Evolutionary conservation across 2,329 filamentous ascomycete species (phyloP).

Genomic region (Pseudocercospora vitis): DNA sequence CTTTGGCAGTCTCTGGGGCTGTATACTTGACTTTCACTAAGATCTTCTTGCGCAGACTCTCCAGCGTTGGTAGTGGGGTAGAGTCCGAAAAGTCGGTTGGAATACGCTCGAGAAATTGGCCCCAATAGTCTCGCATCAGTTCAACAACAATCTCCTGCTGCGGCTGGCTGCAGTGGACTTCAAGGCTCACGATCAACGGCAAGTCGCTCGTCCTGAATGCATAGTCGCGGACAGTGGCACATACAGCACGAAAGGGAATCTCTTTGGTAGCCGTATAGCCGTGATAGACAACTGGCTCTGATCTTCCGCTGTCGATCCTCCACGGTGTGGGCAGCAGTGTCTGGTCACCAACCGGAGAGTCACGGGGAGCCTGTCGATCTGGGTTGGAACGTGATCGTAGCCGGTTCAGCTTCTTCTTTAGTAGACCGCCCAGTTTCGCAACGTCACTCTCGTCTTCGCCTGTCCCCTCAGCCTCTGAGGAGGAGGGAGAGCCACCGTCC

Average conservation of each 20-base stretch:
- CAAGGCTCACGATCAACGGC: conserved; percentile 86
- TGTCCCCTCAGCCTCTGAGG: conserved; percentile 37
- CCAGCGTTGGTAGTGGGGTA: conserved; percentile 64
- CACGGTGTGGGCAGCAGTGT: conserved; percentile 32
- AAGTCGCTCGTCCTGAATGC: conserved; percentile 72
- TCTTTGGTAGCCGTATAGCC: conserved; percentile 77
- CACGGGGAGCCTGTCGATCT: conserved; percentile 11
- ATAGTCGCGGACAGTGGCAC: conserved; percentile 69
- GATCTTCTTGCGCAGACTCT: conserved; percentile 75
- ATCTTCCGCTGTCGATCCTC: conserved; percentile 30
- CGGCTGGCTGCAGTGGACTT: conserved; percentile 78
- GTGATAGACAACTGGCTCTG: conserved; percentile 37
- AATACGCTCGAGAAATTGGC: conserved; percentile 67
- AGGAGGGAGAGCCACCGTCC: conserved; percentile 64
- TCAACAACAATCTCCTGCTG: conserved; percentile 87
- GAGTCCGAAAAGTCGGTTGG: conserved; percentile 47
- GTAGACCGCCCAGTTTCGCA: conserved; percentile 36
- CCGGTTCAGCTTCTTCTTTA: conserved; percentile 33
- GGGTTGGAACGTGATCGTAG: conserved; percentile 27
- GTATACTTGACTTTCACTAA: conserved; percentile 55
- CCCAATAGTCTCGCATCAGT: conserved; percentile 91
- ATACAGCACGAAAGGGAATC: conserved; percentile 86
- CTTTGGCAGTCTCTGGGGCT: conserved; percentile 39
- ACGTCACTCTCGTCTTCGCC: conserved; percentile 33
- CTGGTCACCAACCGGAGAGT: conserved; percentile 19